phyloP scores from a whole-genome alignment of 768 basidiomycete species.

The Ephemerocybe angulata region DNA sequence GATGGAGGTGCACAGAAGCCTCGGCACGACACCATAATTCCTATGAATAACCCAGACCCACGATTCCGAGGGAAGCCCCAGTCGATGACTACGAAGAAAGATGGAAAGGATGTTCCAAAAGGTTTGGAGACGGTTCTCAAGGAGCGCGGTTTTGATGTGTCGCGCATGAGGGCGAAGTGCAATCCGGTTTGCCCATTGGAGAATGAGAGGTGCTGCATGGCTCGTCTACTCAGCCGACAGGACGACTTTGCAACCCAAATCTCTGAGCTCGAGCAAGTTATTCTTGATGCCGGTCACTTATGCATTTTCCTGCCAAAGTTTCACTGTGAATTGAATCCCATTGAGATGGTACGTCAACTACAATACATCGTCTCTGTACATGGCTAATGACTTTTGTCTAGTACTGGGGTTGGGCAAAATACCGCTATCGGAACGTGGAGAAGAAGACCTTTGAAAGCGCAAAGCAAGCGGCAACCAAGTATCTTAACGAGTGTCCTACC shows the following conservation, averaged over 20 bases:
- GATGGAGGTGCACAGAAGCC: slow-evolving; percentile 35
- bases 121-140: slow-evolving; percentile 31
- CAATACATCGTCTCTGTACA: too few relatives aligned
- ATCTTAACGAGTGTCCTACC: slow-evolving; percentile 31
- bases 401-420: too few relatives aligned
- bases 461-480: slow-evolving; percentile 20
- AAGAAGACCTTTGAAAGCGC: slow-evolving; percentile 28
- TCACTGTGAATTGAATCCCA: slow-evolving; percentile 19
- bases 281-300: neutral
- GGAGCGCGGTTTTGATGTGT: slow-evolving; percentile 38
- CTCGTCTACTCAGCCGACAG: too few relatives aligned
- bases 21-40: slow-evolving; percentile 36
- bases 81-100: slow-evolving; percentile 27
- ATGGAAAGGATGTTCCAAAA: slow-evolving; percentile 27
- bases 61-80: slow-evolving; percentile 26
- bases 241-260: too few relatives aligned
- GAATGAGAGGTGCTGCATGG: too few relatives aligned
- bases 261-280: too few relatives aligned
- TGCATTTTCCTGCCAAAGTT: too few relatives aligned
- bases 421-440: slow-evolving; percentile 12
- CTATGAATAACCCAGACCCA: slow-evolving; percentile 28
- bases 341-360: slow-evolving; percentile 43
- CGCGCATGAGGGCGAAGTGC: too few relatives aligned
- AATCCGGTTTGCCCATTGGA: too few relatives aligned
- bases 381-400: too few relatives aligned